Evolutionary conservation across 1,284 basidiomycete genomes (phyloP), one percentile per base, ranked within the genome.

Genomic region (Taiwanofungus camphoratus): DNA sequence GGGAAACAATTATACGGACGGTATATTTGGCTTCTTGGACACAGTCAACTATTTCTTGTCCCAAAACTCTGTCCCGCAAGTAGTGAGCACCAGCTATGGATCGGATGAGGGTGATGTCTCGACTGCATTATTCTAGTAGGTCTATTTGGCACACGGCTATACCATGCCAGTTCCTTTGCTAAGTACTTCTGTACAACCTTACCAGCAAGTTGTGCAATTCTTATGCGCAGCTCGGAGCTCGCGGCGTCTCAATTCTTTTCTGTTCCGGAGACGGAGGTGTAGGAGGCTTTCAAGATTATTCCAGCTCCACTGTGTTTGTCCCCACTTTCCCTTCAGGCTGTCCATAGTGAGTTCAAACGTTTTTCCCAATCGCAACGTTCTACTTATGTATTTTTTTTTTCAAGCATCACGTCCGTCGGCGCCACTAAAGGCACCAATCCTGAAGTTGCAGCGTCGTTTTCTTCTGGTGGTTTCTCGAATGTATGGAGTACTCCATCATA

Each of bases 191-290:
- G 4, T n/a, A 9, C 34, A 16, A 20, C 15, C 19, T 6, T 16
- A 27, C 8, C 9, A 59, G 58, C 46, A 50, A 54, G 27, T 53
- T 78, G 3, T 89, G 87, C 60, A 56, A 62, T 35, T 70, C 71
- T 6, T 81, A 87, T 44, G 79, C 77, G 16, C 71, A 77, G 50
- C 73, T 87, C 38, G 80, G 80, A 8, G 65, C 74, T 5, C 69
- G 72, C 24, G 84, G 84, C 16, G 71, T 70, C 12, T 78, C 75
- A 15, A 66, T 81, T 21, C 67, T 87, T 52, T 85, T 81, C 65
- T 75, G 78, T 16, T 79, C 77, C 42, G 84, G 84, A 41, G 84
- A 81, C 51, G 62, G 56, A 39, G 83, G 83, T 45, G 84, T 87
- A 18, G 76, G 82, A 16, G 74, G 67, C 16, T 77, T 78, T 15